Evolutionary conservation across 306 rosid genomes (phyloP).

Genomic region (Trifolium pratense): DNA sequence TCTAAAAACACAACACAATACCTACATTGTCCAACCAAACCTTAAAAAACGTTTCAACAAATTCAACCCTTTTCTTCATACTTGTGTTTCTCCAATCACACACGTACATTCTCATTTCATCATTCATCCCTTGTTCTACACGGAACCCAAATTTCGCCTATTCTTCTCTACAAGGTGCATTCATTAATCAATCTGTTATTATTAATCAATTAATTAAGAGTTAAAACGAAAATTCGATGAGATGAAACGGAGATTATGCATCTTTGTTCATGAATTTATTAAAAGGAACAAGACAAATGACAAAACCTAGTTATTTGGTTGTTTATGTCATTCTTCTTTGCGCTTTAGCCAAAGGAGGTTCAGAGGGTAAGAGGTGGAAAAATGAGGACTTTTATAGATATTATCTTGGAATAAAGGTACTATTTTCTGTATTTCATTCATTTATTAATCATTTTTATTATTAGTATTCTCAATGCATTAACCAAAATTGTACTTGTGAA

Average conservation of each 20-base stretch:
- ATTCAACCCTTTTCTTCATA: background rate
- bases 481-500: background rate
- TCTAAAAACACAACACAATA: too few relatives aligned
- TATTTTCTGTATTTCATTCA: background rate
- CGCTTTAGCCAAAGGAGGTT: slow-evolving; percentile 51
- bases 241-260: slow-evolving; percentile 54
- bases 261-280: slow-evolving; percentile 45
- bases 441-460: background rate
- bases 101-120: background rate
- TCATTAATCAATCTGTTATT: background rate
- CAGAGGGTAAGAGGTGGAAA: slow-evolving; percentile 57
- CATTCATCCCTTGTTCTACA: too few relatives aligned
- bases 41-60: too few relatives aligned
- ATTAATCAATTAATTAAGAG: background rate
- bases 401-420: slow-evolving; percentile 53
- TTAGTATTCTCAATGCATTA: slow-evolving; percentile 1
- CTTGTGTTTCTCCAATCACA: background rate
- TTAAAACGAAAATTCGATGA: slow-evolving; percentile 50
- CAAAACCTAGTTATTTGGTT: slow-evolving; percentile 53
- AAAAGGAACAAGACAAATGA: slow-evolving; percentile 52
- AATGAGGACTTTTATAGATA: slow-evolving; percentile 37
- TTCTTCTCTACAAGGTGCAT: background rate
- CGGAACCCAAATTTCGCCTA: too few relatives aligned
- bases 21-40: background rate
- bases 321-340: slow-evolving; percentile 59